These are phyloP conservation scores for Lipomyces starkeyi DNA, from an alignment of 805 yeast genomes.

Conservation along the genomic window DNA sequence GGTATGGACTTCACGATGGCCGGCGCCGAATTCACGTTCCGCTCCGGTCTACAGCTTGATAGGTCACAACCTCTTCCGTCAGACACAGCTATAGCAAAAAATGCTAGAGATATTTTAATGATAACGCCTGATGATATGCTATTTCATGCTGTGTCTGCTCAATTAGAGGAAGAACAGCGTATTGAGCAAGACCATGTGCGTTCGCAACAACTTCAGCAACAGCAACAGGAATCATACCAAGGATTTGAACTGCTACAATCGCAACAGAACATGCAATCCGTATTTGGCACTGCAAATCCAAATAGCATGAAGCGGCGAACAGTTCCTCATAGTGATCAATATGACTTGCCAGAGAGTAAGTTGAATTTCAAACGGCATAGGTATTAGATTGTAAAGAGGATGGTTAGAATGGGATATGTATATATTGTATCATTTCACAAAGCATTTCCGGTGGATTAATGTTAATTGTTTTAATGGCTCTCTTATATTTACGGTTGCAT, in stretches of 20 bases:
- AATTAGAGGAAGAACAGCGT: constrained; percentile 32
- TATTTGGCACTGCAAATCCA: not conserved
- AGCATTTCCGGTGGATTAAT: not conserved
- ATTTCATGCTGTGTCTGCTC: constrained; percentile 36
- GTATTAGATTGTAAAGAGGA: not conserved
- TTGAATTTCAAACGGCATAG: constrained; percentile 4
- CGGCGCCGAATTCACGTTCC: constrained; percentile 23
- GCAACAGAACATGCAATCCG: constrained; percentile 1
- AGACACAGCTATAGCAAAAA: constrained; percentile 20
- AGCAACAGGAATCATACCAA: constrained; percentile 5
- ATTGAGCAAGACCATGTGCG: constrained; percentile 18
- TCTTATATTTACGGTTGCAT: not conserved
- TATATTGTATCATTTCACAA: not conserved
- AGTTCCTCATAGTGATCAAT: not conserved
- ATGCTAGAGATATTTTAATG: constrained; percentile 29
- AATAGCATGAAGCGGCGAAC: not conserved
- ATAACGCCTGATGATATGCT: constrained; percentile 33
- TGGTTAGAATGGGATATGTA: not conserved
- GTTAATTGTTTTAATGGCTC: not conserved
- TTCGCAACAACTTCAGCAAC: constrained; percentile 12
- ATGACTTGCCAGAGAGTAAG: not conserved
- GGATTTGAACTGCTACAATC: constrained; percentile 1
- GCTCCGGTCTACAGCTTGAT: constrained; percentile 33
- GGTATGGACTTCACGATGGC: constrained; percentile 9
- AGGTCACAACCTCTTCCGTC: constrained; percentile 29